Evolutionary conservation across 257 asterid genomes (phyloP).

Genomic region (Solanum stenotomum): DNA sequence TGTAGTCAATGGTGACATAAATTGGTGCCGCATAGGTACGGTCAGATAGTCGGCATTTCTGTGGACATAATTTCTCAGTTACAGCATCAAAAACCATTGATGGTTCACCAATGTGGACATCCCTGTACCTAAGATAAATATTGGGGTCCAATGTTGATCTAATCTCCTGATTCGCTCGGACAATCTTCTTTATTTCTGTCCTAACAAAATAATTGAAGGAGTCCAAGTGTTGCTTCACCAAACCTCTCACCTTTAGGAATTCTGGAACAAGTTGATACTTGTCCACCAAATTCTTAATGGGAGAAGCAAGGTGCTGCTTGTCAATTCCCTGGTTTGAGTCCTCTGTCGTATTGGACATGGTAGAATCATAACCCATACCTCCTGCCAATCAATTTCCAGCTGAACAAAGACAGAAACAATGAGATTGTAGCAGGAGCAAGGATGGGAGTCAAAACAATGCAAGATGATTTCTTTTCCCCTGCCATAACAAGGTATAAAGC

Average conservation of each 20-base stretch:
- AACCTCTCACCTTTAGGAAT: slow-evolving; percentile 82
- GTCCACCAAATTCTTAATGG: slow-evolving; percentile 55
- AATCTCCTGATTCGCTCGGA: slow-evolving; percentile 48
- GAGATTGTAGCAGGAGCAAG: background rate
- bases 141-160: slow-evolving; percentile 28
- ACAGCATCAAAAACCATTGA: slow-evolving; percentile 19
- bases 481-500: background rate
- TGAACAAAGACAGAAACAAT: background rate
- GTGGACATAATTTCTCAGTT: slow-evolving; percentile 51
- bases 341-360: background rate
- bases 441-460: background rate
- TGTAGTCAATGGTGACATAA: slow-evolving; percentile 40
- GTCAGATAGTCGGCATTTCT: slow-evolving; percentile 69
- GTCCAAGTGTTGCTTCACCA: slow-evolving; percentile 89
- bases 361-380: background rate
- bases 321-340: slow-evolving; percentile 22
- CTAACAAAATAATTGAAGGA: slow-evolving; percentile 71
- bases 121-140: slow-evolving; percentile 20
- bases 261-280: slow-evolving; percentile 78
- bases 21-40: slow-evolving; percentile 89
- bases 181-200: slow-evolving; percentile 60
- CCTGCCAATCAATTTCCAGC: background rate
- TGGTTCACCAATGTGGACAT: slow-evolving; percentile 42
- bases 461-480: background rate
- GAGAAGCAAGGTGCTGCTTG: slow-evolving; percentile 53